phyloP scores from a whole-genome alignment of 257 asterid genomes.

The Solanum phureja region DNA sequence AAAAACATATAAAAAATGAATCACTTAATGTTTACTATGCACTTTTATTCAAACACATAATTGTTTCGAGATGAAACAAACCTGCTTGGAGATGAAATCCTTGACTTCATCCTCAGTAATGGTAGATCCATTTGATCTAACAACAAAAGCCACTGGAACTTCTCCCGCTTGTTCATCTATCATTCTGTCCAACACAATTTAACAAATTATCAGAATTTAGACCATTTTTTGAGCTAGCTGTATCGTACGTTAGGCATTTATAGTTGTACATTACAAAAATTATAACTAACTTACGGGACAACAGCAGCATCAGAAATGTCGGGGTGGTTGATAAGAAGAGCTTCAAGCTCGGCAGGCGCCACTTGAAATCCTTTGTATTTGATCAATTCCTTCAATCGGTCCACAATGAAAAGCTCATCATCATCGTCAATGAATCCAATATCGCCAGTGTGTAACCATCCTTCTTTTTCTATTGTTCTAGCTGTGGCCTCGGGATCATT shows the following conservation, averaged over 20 bases:
- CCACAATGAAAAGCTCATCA: conserved; percentile 86
- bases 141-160: conserved; percentile 90
- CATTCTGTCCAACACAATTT: conserved; percentile 38
- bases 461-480: conserved; percentile 68
- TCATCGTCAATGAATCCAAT: conserved; percentile 69
- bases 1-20: background rate
- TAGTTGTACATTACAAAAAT: background rate
- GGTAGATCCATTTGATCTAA: conserved; percentile 38
- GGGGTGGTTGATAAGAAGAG: conserved; percentile 65
- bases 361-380: conserved; percentile 90
- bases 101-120: conserved; percentile 70
- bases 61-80: background rate
- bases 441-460: conserved; percentile 95
- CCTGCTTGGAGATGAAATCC: conserved; percentile 69
- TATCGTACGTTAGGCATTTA: background rate
- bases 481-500: conserved; percentile 58
- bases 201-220: background rate
- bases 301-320: conserved; percentile 74
- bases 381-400: conserved; percentile 70
- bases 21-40: background rate
- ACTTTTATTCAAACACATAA: background rate
- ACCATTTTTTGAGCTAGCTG: background rate
- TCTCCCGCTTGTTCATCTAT: conserved; percentile 81
- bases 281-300: conserved; percentile 48
- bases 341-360: conserved; percentile 93